Evolutionary conservation across 2,329 filamentous ascomycete genomes (phyloP).

Genomic region (Xenoacremonium recifei): DNA sequence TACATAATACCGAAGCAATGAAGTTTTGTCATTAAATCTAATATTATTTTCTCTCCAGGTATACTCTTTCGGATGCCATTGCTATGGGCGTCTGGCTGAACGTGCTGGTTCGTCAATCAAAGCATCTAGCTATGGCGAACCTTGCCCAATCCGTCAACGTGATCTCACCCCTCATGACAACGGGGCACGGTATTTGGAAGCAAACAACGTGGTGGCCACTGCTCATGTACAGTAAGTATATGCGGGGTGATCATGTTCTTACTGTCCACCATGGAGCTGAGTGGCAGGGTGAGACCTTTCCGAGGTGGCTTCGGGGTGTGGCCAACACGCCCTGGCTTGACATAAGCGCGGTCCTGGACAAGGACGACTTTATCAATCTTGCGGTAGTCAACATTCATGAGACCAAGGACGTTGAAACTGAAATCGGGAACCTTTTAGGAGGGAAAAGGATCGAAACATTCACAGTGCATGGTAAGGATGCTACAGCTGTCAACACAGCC

Average conservation of each 20-base stretch:
- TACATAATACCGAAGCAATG: slow-evolving; percentile 3
- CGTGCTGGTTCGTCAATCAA: slow-evolving; percentile 70
- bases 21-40: background rate
- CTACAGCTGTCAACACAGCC: slow-evolving; percentile 61
- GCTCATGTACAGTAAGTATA: slow-evolving; percentile 53
- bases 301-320: slow-evolving; percentile 62
- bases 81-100: slow-evolving; percentile 76
- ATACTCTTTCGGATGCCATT: slow-evolving; percentile 72
- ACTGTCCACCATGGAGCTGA: slow-evolving; percentile 61
- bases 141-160: slow-evolving; percentile 79
- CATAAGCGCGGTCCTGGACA: slow-evolving; percentile 59
- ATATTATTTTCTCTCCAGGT: slow-evolving; percentile 31
- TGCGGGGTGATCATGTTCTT: slow-evolving; percentile 70
- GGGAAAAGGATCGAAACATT: slow-evolving; percentile 54
- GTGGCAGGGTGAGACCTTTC: slow-evolving; percentile 66
- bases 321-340: slow-evolving; percentile 71
- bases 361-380: slow-evolving; percentile 59
- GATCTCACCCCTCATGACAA: slow-evolving; percentile 75
- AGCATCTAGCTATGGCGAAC: slow-evolving; percentile 73
- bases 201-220: slow-evolving; percentile 77
- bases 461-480: slow-evolving; percentile 44
- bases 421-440: slow-evolving; percentile 56
- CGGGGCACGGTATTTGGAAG: slow-evolving; percentile 58
- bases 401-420: slow-evolving; percentile 55
- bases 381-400: slow-evolving; percentile 73